Base-by-base conservation (phyloP, 352 stramenopile species). In the Albugo candida region DNA sequence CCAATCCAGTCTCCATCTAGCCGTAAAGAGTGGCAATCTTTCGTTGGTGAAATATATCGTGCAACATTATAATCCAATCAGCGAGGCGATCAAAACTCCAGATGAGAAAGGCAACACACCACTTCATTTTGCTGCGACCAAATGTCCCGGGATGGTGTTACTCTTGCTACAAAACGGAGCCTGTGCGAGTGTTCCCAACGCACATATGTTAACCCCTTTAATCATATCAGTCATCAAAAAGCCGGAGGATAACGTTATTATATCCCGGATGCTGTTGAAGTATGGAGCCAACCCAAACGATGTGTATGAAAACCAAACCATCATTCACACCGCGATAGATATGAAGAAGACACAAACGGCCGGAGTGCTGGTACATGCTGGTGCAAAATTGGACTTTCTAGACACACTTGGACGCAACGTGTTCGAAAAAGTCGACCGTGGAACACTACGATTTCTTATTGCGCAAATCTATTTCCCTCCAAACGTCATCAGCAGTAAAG, bases 211-310 rank as follows among this genome's bases (percentile, higher is more conserved):
- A 37, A 87, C 77, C 20, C 74, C 77, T 47, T 56, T 91, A 38
- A 86, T 91, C 52, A 91, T 91, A 47, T 82, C 74, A 36, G 72
- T 91, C 13, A 86, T 91, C 55, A 91, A 72, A n/a, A 82, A 70
- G 34, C 70, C 66, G 49, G 69, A 85, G 41, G 77, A 87, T 55
- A 76, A 65, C 45, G 63, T 87, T 24, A 85, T 91, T 45, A 83
- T 87, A 36, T 65, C 76, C 27, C 76, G 76, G 46, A 91, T 91
- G 77, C 67, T 91, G 48, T 68, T 91, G 36, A 91, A 91, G 56
- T 91, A 66, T 45, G 77, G 77, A 38, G 77, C 77, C 27, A 91
- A 91, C 61, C 74, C 77, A 48, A 91, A 91, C 56, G 77, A 91
- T 45, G 83, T 91, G 67, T 75, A 91, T 59, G 77, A 91, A 53